These are phyloP conservation scores for Microsporum ferrugineum DNA, from an alignment of 2,329 filamentous ascomycete species.

Conservation along the genomic window DNA sequence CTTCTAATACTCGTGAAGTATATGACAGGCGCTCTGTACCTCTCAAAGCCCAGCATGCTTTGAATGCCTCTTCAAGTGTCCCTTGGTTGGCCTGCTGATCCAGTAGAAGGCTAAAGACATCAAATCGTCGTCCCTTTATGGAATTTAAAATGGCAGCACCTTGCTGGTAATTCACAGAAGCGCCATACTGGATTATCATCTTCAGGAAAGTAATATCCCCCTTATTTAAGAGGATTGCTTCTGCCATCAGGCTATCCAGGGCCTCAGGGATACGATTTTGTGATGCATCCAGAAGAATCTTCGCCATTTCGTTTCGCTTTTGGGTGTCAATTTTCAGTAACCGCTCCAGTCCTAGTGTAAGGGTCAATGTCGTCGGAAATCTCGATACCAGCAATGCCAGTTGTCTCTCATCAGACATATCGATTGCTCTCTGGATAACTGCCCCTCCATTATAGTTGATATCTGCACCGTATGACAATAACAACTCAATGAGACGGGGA, in stretches of 20 bases:
- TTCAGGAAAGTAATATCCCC: conserved; percentile 11
- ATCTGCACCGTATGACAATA: conserved; percentile 14
- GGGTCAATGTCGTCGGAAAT: conserved; percentile 9
- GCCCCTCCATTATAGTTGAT: conserved; percentile 13
- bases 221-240: conserved; percentile 6
- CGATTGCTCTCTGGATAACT: conserved; percentile 13
- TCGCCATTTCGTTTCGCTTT: conserved; percentile 11
- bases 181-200: conserved; percentile 14
- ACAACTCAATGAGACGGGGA: conserved; percentile 11
- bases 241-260: conserved; percentile 8
- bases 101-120: conserved; percentile 12
- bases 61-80: conserved; percentile 12
- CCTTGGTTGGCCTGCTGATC: conserved; percentile 7
- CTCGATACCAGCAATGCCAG: conserved; percentile 11
- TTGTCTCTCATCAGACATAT: conserved; percentile 12
- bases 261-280: conserved; percentile 6
- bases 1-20: conserved; percentile 17
- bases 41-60: conserved; percentile 6
- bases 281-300: conserved; percentile 10
- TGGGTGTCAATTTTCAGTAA: conserved; percentile 6
- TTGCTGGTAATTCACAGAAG: conserved; percentile 12
- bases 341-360: conserved; percentile 8
- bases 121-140: conserved; percentile 11
- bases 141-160: conserved; percentile 11
- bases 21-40: conserved; percentile 9